Base-by-base conservation (phyloP, 345 rosid genomes). In the Ailanthus altissimus region DNA sequence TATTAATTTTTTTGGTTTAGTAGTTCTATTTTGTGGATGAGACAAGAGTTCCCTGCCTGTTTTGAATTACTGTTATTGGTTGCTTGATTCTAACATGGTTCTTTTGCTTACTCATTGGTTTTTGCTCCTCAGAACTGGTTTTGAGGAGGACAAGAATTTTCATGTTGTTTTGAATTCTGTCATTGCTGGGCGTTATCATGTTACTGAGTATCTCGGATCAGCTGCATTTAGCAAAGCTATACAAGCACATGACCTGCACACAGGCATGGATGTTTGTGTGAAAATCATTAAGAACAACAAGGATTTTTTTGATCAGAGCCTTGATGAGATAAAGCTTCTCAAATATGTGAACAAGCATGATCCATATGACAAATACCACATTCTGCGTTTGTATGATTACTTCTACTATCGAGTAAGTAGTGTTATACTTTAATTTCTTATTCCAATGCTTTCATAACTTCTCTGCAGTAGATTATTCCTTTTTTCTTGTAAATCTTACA, bases 161-260 rank as follows among this genome's bases (percentile, higher is more conserved):
- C 94, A 94, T 77, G 99, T 94, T 77, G 96, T 94, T 77, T 73
- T 97, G 61, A 97, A 97, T 82, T 97, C 98, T 65, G 97, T 97
- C 16, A 83, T 97, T 60, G 98, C 99, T 76, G 98, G 99, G 75
- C 92, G 97, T 40, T 97, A 94, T 83, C 99, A 97, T 83, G 97
- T 97, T 68, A 97, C 99, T 0, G 99, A 97, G 88, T 94, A 92
- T 85, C 97, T 97, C 83, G 99, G 99, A 64, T 97, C 99, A 14
- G 99, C 99, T 75, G 99, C 99, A 45, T 97, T 96, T 78, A 97
- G 99, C 80, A 97, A 97, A 84, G 98, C 99, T 84, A 91, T 97
- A 82, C 99, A 97, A 87, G 98, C 99, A 26, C 99, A 97, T 87
- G 99, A 97, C 81, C 88, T 97, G 75, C 95, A 96, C 79, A 94